Base-by-base conservation (phyloP, 2,329 filamentous ascomycete species). In the Orbilia oligospora region DNA sequence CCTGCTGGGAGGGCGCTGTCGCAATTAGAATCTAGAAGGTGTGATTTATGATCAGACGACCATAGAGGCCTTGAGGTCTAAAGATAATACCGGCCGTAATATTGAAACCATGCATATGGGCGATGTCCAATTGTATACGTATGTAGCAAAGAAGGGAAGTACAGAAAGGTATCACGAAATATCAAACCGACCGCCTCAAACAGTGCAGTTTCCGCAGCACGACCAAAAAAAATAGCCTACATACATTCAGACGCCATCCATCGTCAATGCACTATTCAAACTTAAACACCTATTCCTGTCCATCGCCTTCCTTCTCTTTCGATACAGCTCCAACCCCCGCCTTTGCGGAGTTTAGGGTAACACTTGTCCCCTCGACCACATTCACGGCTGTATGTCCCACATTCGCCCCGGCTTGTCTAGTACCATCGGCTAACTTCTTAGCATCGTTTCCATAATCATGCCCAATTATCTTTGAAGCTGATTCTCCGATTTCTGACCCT, bases 401-500 rank as follows among this genome's bases (percentile, higher is more conserved):
- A 68, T 81, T 81, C 12, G 67, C 79, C 1, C 70, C 65, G 3
- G 68, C 46, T 16, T 80, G 22, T 16, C 76, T 63, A 3, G 76
- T 48, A 16, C 65, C 51, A 58, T 81, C 81, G 5, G 76, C 77
- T 18, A 81, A 14, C 18, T 64, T 65, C 46, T 81, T 80, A 22
- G 80, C 81, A n/a, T 80, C 79, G 20, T 71, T 33, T 1, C 78
- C 72, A 18, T 81, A 64, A 55, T 81, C 75, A 24, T 81, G 68
- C n/a, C 80, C 75, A 1, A 71, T 75, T 9, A 79, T 33, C 48
- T 71, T 79, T 2, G 71, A 68, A 10, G 70, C 64, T 1, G 70
- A 71, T 36, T 81, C 72, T 5, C 80, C 79, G 27, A 80, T 51
- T 8, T 72, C 46, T 5, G 71, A 49, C 10, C 76, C 67, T 10